Evolutionary conservation across 2,329 filamentous ascomycete genomes (phyloP), one percentile per base, ranked within the genome.

Genomic region (Xylaria sp.): DNA sequence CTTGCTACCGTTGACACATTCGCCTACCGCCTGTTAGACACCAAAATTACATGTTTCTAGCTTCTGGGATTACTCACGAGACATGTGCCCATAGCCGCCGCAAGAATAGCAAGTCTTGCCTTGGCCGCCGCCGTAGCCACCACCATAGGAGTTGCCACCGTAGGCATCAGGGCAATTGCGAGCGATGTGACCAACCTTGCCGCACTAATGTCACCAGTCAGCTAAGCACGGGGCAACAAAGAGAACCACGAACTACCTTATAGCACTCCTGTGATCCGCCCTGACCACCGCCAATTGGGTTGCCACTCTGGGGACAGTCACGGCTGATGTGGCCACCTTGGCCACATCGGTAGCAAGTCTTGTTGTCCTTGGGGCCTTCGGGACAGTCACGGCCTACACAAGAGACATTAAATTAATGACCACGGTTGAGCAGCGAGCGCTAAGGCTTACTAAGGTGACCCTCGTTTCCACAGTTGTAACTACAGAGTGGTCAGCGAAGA

Each of bases 1-100:
- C 86, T 98, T 98, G 85, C 96, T 94, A 74, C 95, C 95, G 79
- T 98, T 96, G 73, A 94, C 96, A 82, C 95, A 99, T 81, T 98
- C 95, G 71, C 86, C 85, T 87, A 59, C 7, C 19, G 51, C 38
- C 15, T 3, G 49, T 51, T 51, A 71, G 51, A 52, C 38, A 54
- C 43, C 13, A 33, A 55, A 48, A 40, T 41, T 21, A 10, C 37
- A n/a, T 13, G 13, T 35, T n/a, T 10, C 27, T 31, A 43, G 43
- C n/a, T 37, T 17, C 25, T 25, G 21, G 43, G 4, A 31, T 31
- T 11, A 83, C 85, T 74, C 76, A 85, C 93, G 90, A 76, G 91
- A 93, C 90, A 97, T 94, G 84, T 99, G 95, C 74, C 94, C 94
- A 76, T 92, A 93, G 69, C 95, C 95, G 72, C 95, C 95, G 82